Base-by-base conservation (phyloP, 805 yeast species). In the Scheffersomyces amazonensis region DNA sequence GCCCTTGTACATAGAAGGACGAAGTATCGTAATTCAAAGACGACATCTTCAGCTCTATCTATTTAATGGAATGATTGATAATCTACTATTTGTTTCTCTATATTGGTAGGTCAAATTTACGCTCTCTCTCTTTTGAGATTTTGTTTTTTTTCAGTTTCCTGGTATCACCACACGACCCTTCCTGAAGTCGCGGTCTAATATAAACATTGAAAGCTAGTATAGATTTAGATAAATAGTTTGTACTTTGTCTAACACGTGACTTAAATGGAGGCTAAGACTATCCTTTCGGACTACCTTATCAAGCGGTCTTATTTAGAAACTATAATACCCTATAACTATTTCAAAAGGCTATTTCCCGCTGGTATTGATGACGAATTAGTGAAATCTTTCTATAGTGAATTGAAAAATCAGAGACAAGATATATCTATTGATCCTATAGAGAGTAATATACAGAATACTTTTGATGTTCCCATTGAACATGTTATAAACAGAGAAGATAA, bases 1-100 rank as follows among this genome's bases (percentile, higher is more conserved):
- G 69, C 0, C 91, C 96, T 66, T 89, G 97, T 11, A 44, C 42
- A 18, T 36, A 38, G 24, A 36, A 38, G 10, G 40, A 36, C 3
- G 34, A 23, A 7, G 28, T 28, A n/a, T 44, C 48, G 20, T 19
- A 41, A 12, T 44, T 31, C 10, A 43, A 23, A 4, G 39, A 18
- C 8, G 35, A 32, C 27, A n/a, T n/a, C n/a, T n/a, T n/a, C n/a
- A n/a, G n/a, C n/a, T n/a, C n/a, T n/a, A n/a, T n/a, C n/a, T n/a
- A n/a, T n/a, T n/a, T n/a, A n/a, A n/a, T n/a, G n/a, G n/a, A n/a
- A n/a, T n/a, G n/a, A n/a, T n/a, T n/a, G n/a, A n/a, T n/a, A n/a
- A n/a, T n/a, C n/a, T n/a, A n/a, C n/a, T n/a, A n/a, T n/a, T n/a
- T n/a, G n/a, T n/a, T n/a, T n/a, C n/a, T n/a, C n/a, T n/a, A n/a